Evolutionary conservation across 164 flowering plant species (phyloP).

Genomic region (Dillenia turbinata): DNA sequence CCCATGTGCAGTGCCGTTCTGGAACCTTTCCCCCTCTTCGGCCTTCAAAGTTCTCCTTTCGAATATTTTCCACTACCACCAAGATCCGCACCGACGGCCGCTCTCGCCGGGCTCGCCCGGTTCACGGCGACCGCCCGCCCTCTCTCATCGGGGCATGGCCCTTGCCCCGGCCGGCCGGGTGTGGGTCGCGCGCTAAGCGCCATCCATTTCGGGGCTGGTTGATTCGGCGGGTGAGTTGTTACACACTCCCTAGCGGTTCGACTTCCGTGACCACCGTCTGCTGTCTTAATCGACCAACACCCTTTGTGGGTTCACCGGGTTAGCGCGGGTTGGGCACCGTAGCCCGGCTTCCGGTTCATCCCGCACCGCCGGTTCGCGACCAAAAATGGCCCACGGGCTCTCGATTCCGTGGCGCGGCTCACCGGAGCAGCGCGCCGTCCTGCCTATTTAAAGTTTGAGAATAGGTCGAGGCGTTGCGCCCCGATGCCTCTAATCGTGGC

Average conservation of each 20-base stretch:
- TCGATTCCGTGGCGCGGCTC: slow-evolving; percentile 17
- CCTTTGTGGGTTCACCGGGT: slow-evolving; percentile 33
- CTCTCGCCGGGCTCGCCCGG: slow-evolving; percentile 21
- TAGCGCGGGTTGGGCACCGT: slow-evolving; percentile 33
- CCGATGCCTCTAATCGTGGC: slow-evolving; percentile 21
- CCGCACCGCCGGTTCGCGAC: slow-evolving; percentile 27
- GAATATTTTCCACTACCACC: slow-evolving; percentile 32
- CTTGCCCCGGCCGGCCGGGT: too few species aligned
- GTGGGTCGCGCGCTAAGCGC: too few species aligned
- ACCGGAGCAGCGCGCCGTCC: too few species aligned
- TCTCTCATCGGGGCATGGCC: slow-evolving; percentile 40
- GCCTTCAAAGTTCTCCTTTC: slow-evolving; percentile 27
- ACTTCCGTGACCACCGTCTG: slow-evolving; percentile 14
- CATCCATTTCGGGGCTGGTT: slow-evolving; percentile 76
- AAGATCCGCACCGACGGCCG: slow-evolving; percentile 24
- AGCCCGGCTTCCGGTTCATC: too few species aligned
- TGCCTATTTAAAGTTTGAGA: too few species aligned
- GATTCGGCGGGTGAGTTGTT: slow-evolving; percentile 64
- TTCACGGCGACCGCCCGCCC: slow-evolving; percentile 34
- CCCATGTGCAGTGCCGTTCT: slow-evolving; percentile 21
- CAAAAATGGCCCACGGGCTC: slow-evolving; percentile 27
- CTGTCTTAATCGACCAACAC: too few species aligned
- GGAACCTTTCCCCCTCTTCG: slow-evolving; percentile 13
- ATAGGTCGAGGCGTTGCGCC: slow-evolving; percentile 18
- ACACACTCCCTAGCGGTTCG: slow-evolving; percentile 46